These are phyloP conservation scores for Zychaea mexicana DNA, from an alignment of 371 early-diverging fungal species.

Conservation along the genomic window DNA sequence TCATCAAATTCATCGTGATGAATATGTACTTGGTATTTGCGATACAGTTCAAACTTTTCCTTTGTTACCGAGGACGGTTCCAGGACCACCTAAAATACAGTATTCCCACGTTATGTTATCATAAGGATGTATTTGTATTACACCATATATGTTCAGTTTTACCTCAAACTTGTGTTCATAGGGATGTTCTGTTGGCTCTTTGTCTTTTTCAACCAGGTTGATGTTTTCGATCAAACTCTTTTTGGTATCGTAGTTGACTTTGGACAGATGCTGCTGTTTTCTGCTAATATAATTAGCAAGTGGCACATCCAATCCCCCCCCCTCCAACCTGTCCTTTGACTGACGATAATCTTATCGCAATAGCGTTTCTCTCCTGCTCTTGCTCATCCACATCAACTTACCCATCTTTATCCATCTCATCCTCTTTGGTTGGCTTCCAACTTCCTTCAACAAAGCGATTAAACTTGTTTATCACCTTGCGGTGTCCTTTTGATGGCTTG, in stretches of 20 bases:
- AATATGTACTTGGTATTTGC: constrained; percentile 77
- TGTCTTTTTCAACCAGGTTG: constrained; percentile 5
- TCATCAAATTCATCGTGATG: constrained; percentile 76
- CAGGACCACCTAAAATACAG: constrained; percentile 42
- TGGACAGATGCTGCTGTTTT: not conserved
- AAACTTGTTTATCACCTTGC: constrained; percentile 66
- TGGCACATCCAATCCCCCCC: too few relatives aligned
- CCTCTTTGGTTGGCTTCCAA: constrained; percentile 27
- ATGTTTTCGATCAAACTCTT: constrained; percentile 11
- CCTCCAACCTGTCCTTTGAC: too few relatives aligned
- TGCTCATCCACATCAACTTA: too few relatives aligned
- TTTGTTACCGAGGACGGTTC: constrained; percentile 70
- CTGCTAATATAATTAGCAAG: not conserved
- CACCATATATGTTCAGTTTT: not conserved
- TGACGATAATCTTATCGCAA: too few relatives aligned
- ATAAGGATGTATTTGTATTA: not conserved
- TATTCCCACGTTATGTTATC: not conserved
- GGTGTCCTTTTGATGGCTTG: constrained; percentile 65
- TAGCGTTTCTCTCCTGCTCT: too few relatives aligned
- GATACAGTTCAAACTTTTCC: constrained; percentile 77
- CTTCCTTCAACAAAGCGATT: constrained; percentile 56
- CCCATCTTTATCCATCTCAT: constrained; percentile 13
- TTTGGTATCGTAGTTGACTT: constrained; percentile 10
- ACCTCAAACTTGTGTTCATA: constrained; percentile 32
- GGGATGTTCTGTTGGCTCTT: not conserved